Base-by-base conservation (phyloP, 2,329 filamentous ascomycete species). In the Penicillium vulpinum region DNA sequence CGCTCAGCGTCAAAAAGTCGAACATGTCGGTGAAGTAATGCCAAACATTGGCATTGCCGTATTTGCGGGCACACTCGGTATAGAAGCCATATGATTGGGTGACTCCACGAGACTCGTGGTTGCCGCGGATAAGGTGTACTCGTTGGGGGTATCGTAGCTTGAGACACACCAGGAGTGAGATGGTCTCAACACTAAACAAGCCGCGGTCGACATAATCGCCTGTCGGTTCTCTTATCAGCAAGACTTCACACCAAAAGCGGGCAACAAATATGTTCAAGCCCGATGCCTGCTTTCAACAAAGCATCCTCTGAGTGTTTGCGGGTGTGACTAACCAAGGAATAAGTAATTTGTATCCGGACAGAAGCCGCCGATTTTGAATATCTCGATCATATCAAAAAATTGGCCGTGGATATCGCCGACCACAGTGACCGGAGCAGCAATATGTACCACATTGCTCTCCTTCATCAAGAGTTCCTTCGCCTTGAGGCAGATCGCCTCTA, bases 1-100 rank as follows among this genome's bases (percentile, higher is more conserved):
- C 95, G 68, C 91, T 96, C 56, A 99, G 81, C 8, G 93, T 97
- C 62, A 99, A 82, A 75, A 96, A 99, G 78, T 99, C 94, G 77
- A 99, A 99, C 92, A 99, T 97, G 78, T 99, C 94, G 64, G 94
- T 99, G 73, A 99, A 99, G 75, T 97, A 94, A 77, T 99, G 94
- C 94, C 94, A 99, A 22, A 99, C 94, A 69, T 94, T 97, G 62
- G 94, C 92, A 72, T 96, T 97, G 73, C 94, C 94, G 77, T 99
- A 99, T 78, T 99, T 99, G 66, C 94, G 88, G 21, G 90, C 92
- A 77, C 94, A 99, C 74, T 99, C 94, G 22, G 94, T 97, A 74
- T 99, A 99, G 79, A 99, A 99, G 56, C 94, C 94, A 77, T 99
- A 99, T 28, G 93, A 97, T 77, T 99, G 94, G 11, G 94, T 99